phyloP scores from a whole-genome alignment of 352 stramenopile genomes.

The Elongisporangium anandrum region DNA sequence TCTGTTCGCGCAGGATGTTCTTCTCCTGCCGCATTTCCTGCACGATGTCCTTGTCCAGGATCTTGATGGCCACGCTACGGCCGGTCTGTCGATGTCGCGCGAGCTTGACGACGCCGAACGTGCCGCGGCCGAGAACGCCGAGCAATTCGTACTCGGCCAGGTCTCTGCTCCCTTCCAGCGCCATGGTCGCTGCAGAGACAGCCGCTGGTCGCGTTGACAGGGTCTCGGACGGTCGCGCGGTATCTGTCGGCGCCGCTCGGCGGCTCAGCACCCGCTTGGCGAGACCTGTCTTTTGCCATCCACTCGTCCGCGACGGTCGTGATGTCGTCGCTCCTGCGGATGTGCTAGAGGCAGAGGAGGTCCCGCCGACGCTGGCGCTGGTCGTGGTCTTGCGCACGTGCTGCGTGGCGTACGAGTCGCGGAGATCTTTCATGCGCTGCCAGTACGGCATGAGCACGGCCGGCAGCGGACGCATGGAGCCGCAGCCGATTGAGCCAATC shows the following conservation, averaged over 20 bases:
- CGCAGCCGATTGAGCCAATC: too few relatives aligned
- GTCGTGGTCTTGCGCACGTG: background rate
- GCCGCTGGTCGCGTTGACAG: background rate
- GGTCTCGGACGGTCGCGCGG: background rate
- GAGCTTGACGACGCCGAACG: constrained; percentile 67
- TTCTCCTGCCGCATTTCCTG: constrained; percentile 73
- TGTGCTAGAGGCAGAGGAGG: background rate
- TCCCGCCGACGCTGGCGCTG: background rate
- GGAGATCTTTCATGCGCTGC: background rate
- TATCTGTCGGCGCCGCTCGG: background rate
- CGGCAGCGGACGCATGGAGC: background rate
- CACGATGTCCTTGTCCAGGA: constrained; percentile 68
- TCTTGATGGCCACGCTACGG: constrained; percentile 55
- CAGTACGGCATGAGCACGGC: background rate
- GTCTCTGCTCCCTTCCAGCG: constrained; percentile 19
- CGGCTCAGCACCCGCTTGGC: background rate
- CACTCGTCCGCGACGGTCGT: background rate
- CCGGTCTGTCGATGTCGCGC: constrained; percentile 54
- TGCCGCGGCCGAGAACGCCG: constrained; percentile 56
- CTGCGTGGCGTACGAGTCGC: background rate
- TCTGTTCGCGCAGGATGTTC: constrained; percentile 73
- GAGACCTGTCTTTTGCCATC: background rate
- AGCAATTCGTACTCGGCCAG: constrained; percentile 58
- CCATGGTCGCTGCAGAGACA: constrained; percentile 8
- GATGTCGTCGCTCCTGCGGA: background rate